phyloP scores from a whole-genome alignment of 345 rosid genomes.

The Zanthoxylum bungeanum region DNA sequence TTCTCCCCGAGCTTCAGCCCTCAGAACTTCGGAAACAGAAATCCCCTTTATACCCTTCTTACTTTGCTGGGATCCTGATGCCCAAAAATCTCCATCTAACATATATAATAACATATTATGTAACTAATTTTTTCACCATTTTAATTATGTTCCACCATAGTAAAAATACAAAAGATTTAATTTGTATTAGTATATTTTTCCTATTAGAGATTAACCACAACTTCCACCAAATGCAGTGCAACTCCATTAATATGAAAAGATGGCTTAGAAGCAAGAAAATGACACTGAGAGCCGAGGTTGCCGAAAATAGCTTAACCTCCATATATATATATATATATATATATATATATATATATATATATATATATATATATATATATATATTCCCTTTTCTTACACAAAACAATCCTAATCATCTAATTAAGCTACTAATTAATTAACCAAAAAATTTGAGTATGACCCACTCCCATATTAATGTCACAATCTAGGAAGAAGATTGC shows the following conservation, averaged over 20 bases:
- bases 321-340: too few relatives aligned
- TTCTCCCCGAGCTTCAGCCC: too few relatives aligned
- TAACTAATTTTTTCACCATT: neutral
- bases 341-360: too few relatives aligned
- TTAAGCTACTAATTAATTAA: neutral
- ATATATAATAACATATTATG: too few relatives aligned
- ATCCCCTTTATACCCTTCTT: too few relatives aligned
- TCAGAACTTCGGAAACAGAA: too few relatives aligned
- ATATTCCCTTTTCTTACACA: neutral
- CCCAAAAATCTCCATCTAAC: too few relatives aligned
- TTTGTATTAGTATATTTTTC: too few relatives aligned
- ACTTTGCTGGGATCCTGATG: too few relatives aligned
- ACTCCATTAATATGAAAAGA: neutral
- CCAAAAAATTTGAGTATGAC: neutral
- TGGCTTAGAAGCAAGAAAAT: neutral
- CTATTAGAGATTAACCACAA: neutral
- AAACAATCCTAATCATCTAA: neutral
- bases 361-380: too few relatives aligned
- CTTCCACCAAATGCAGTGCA: neutral
- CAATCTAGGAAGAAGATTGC: slow-evolving; percentile 17
- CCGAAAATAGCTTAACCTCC: neutral
- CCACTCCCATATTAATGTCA: neutral
- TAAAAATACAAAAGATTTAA: too few relatives aligned
- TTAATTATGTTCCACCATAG: neutral
- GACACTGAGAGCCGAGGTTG: neutral